Conservation (phyloP, 192 early-diverging fungal genomes). For the Spinellus fusiger region DNA sequence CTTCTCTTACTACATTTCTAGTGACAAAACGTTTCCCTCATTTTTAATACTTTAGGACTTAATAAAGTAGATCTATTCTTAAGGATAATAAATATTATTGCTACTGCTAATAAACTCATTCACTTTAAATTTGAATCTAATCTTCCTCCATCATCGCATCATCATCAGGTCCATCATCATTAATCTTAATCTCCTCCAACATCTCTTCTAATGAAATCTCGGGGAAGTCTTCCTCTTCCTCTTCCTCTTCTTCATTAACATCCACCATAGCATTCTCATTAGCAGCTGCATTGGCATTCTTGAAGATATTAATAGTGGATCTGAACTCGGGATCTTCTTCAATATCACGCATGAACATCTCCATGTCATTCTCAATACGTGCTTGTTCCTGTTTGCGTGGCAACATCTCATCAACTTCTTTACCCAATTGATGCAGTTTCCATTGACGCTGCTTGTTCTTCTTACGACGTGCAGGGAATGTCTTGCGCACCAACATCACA, state of each 20-base stretch:
- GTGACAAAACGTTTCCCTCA: background rate
- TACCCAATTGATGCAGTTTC: conserved; percentile 83
- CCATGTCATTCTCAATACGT: conserved; percentile 83
- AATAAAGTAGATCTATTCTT: background rate
- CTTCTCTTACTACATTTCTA: background rate
- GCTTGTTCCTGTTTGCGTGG: conserved; percentile 72
- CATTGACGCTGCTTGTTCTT: conserved; percentile 83
- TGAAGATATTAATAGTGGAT: conserved; percentile 92
- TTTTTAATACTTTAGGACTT: background rate
- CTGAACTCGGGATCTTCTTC: conserved; percentile 98
- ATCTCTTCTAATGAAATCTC: conserved; percentile 91
- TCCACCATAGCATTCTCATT: conserved; percentile 37
- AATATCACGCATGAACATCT: conserved; percentile 94
- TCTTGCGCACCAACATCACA: conserved; percentile 89
- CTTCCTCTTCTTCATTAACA: conserved; percentile 41
- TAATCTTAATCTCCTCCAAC: conserved; percentile 81
- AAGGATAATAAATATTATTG: conserved; percentile 1
- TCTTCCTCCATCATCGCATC: conserved; percentile 27
- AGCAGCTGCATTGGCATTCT: conserved; percentile 33
- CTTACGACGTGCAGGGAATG: conserved; percentile 83
- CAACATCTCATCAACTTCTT: conserved; percentile 84
- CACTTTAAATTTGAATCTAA: conserved; percentile 28
- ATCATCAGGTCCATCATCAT: conserved; percentile 51
- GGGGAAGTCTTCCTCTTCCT: conserved; percentile 86
- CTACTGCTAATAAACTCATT: no score